Evolutionary conservation across 140 eudicot species (phyloP).

Genomic region (Stevia rebaudiana): DNA sequence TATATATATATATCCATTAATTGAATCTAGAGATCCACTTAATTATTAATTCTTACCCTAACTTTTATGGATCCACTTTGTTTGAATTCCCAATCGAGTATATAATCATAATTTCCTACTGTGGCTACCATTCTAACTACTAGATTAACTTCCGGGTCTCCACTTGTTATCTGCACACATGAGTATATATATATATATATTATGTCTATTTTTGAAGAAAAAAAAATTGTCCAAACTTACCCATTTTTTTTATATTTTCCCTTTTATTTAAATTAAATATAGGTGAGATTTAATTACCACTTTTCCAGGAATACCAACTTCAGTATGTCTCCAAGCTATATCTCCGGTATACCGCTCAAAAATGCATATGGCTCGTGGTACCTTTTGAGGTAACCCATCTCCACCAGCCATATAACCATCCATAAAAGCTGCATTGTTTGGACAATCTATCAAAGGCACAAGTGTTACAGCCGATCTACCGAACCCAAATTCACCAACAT

Average conservation of each 20-base stretch:
- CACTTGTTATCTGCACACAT: constrained; percentile 52
- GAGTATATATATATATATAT: too few species aligned
- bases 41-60: constrained; percentile 59
- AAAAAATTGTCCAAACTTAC: too few species aligned
- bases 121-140: constrained; percentile 92
- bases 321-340: constrained; percentile 85
- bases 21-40: neutral
- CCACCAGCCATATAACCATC: constrained; percentile 68
- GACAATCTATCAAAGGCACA: constrained; percentile 63
- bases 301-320: constrained; percentile 77
- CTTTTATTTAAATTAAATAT: too few species aligned
- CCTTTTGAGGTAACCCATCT: constrained; percentile 45
- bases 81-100: constrained; percentile 92
- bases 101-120: constrained; percentile 86
- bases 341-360: constrained; percentile 59
- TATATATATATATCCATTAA: too few species aligned
- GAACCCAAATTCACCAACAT: constrained; percentile 82
- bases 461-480: constrained; percentile 64
- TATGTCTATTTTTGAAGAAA: too few species aligned
- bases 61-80: constrained; percentile 78
- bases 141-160: constrained; percentile 53
- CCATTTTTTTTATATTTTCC: too few species aligned
- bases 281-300: constrained; percentile 36
- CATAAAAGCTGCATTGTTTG: constrained; percentile 53
- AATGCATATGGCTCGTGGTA: constrained; percentile 55